Evolutionary conservation across 306 rosid genomes (phyloP).

Genomic region (Begonia loranthoides): DNA sequence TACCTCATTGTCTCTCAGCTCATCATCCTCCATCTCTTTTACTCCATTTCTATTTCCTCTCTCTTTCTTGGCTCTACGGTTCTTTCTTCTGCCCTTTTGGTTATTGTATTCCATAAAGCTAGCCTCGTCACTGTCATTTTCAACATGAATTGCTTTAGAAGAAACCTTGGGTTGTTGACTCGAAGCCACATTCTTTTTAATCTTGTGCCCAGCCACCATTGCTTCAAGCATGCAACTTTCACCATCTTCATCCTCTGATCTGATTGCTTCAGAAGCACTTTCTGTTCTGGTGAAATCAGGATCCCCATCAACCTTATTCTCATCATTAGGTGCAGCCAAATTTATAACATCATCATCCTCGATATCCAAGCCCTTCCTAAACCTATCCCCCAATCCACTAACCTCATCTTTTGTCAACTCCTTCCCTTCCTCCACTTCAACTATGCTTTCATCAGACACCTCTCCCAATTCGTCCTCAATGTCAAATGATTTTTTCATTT

Average conservation of each 20-base stretch:
- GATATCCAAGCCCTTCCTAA: constrained; percentile 17
- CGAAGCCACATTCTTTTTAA: constrained; percentile 25
- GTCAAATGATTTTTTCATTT: constrained; percentile 44
- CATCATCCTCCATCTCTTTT: constrained; percentile 16
- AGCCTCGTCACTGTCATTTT: constrained; percentile 26
- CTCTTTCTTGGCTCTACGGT: constrained; percentile 45
- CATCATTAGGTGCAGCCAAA: constrained; percentile 18
- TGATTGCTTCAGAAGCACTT: constrained; percentile 8
- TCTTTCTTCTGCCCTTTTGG: constrained; percentile 33
- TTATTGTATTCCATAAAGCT: constrained; percentile 39
- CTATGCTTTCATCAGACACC: constrained; percentile 14
- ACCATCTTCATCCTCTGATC: constrained; percentile 10
- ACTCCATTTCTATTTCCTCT: constrained; percentile 35
- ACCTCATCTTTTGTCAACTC: constrained; percentile 16
- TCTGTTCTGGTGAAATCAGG: neutral
- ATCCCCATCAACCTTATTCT: constrained; percentile 13
- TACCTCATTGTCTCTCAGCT: constrained; percentile 5
- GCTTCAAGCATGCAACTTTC: constrained; percentile 49
- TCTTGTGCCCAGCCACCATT: constrained; percentile 46
- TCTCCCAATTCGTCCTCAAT: constrained; percentile 31
- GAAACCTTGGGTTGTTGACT: constrained; percentile 15
- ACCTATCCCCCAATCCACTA: constrained; percentile 10
- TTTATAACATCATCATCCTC: constrained; percentile 25
- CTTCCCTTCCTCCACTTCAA: constrained; percentile 17
- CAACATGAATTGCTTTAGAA: constrained; percentile 16